These are phyloP conservation scores for Cercophora scortea DNA, from an alignment of 495 filamentous ascomycete genomes.

Conservation along the genomic window DNA sequence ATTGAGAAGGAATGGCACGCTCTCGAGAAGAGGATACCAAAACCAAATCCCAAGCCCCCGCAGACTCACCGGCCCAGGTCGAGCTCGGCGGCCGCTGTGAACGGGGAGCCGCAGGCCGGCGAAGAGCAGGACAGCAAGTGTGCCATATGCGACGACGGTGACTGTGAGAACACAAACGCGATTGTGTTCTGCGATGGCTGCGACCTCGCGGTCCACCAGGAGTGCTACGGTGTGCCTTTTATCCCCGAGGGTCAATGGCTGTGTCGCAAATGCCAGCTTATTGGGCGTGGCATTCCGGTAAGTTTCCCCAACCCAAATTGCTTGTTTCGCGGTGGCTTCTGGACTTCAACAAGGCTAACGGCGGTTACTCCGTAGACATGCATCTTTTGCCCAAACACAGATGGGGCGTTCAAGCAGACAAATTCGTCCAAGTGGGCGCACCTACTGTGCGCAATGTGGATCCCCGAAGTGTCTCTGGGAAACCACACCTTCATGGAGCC, in stretches of 20 bases:
- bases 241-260: conserved; percentile 99
- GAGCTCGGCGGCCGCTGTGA: conserved; percentile 85
- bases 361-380: conserved; percentile 52
- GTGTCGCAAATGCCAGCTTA: conserved; percentile 92
- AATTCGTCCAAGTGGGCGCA: conserved; percentile 94
- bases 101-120: conserved; percentile 77
- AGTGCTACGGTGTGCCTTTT: conserved; percentile 98
- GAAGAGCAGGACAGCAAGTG: conserved; percentile 98
- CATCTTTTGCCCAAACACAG: conserved; percentile 96
- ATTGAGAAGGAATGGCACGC: conserved; percentile 99
- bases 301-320: conserved; percentile 18
- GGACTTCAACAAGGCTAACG: not conserved
- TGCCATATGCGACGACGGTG: conserved; percentile 94
- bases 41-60: conserved; percentile 89
- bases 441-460: conserved; percentile 95
- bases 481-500: conserved; percentile 98
- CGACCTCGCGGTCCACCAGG: conserved; percentile 95
- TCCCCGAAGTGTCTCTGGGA: conserved; percentile 91
- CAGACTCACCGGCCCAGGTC: conserved; percentile 86
- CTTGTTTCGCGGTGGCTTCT: not conserved
- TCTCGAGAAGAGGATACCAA: conserved; percentile 91
- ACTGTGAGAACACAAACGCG: conserved; percentile 99
- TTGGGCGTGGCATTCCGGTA: conserved; percentile 81
- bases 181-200: conserved; percentile 99
- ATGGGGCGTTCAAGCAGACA: conserved; percentile 97